phyloP scores from a whole-genome alignment of 2,329 filamentous ascomycete species.

The Rhytidhysteron rufulum region DNA sequence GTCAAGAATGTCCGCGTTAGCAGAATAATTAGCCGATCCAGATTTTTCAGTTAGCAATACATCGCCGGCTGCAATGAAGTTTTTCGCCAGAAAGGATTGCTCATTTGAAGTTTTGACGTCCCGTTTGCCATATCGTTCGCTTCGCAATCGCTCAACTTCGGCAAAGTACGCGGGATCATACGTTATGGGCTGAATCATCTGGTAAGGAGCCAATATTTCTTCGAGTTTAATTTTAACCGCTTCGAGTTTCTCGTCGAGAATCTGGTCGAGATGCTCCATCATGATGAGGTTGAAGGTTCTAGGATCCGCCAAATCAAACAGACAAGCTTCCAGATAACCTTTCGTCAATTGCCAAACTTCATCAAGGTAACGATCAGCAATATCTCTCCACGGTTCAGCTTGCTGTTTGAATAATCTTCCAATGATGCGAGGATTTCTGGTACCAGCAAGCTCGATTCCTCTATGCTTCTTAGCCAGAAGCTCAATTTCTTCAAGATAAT shows the following conservation, averaged over 20 bases:
- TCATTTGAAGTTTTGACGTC: neutral
- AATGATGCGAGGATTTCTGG: constrained; percentile 4
- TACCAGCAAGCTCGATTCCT: constrained; percentile 3
- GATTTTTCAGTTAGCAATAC: constrained; percentile 3
- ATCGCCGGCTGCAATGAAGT: neutral
- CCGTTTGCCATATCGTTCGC: neutral
- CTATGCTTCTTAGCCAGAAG: neutral
- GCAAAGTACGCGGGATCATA: constrained; percentile 27
- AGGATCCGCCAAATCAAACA: constrained; percentile 3
- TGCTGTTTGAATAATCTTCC: constrained; percentile 6
- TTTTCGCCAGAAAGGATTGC: too few relatives aligned
- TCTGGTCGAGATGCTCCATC: constrained; percentile 1
- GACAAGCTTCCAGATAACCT: constrained; percentile 2
- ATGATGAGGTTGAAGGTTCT: constrained; percentile 2
- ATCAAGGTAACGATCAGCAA: constrained; percentile 4
- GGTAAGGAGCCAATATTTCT: constrained; percentile 1
- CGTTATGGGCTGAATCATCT: constrained; percentile 13
- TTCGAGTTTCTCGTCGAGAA: neutral
- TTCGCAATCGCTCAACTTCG: neutral
- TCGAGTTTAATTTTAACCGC: neutral
- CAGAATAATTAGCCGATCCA: constrained; percentile 14
- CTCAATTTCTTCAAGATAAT: neutral
- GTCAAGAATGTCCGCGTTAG: constrained; percentile 13
- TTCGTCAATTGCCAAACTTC: neutral
- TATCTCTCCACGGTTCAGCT: constrained; percentile 4